These are phyloP conservation scores for Sindora glabra DNA, from an alignment of 306 rosid species.

Conservation along the genomic window DNA sequence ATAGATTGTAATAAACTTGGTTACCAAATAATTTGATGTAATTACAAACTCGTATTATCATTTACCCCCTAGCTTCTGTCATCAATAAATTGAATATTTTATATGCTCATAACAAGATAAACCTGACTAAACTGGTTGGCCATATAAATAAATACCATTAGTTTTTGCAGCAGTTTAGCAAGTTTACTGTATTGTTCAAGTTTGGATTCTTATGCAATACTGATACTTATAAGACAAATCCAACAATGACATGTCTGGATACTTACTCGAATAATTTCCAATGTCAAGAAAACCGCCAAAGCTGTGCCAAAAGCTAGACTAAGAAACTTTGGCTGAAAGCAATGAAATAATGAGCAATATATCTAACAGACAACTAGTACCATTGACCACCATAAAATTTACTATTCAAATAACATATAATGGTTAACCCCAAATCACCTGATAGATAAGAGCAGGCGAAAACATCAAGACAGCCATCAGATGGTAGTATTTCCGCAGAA, in stretches of 20 bases:
- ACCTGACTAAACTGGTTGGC: conserved; percentile 1
- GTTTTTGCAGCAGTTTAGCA: conserved; percentile 1
- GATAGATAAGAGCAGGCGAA: conserved; percentile 89
- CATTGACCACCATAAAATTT: conserved; percentile 8
- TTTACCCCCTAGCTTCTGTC: neutral
- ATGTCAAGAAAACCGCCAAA: conserved; percentile 66
- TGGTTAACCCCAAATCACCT: conserved; percentile 46
- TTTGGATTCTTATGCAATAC: neutral
- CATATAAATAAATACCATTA: neutral
- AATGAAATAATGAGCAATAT: conserved; percentile 24
- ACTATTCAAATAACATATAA: neutral
- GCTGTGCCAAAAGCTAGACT: conserved; percentile 91
- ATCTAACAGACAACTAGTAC: neutral
- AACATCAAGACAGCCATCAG: conserved; percentile 93
- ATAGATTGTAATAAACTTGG: neutral
- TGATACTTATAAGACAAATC: neutral
- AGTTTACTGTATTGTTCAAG: neutral
- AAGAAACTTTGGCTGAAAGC: conserved; percentile 85
- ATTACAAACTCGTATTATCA: neutral
- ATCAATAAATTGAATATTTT: neutral
- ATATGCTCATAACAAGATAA: conserved; percentile 8
- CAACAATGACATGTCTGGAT: conserved; percentile 8
- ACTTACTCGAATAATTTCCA: conserved; percentile 91
- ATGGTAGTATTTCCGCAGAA: conserved; percentile 91
- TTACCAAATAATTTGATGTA: neutral